Evolutionary conservation across 2,329 filamentous ascomycete species (phyloP).

Genomic region (Trichoderma gracile): DNA sequence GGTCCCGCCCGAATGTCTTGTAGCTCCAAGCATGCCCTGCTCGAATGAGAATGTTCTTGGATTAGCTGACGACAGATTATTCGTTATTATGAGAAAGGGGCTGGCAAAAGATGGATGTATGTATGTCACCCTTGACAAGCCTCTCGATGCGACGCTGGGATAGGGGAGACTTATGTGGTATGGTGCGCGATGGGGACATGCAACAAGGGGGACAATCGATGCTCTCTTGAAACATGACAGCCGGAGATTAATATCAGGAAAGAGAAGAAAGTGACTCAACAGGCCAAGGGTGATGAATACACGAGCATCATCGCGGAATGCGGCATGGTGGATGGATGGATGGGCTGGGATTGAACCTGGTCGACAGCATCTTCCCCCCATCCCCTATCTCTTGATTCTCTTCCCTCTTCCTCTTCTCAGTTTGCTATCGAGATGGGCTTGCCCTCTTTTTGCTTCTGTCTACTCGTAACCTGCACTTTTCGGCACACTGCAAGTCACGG

Average conservation of each 20-base stretch:
- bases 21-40: background rate
- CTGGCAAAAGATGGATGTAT: background rate
- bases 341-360: background rate
- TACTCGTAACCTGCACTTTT: background rate
- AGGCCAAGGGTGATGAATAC: background rate
- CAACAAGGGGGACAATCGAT: background rate
- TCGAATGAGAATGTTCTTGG: background rate
- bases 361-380: too few species aligned
- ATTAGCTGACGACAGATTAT: background rate
- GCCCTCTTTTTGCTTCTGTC: too few species aligned
- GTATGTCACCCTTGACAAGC: background rate
- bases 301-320: background rate
- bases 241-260: conserved; percentile 5
- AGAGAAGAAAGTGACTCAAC: background rate
- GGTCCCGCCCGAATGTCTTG: background rate
- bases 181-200: background rate
- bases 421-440: too few species aligned
- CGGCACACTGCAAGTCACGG: background rate
- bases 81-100: background rate
- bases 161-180: background rate
- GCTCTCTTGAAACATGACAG: conserved; percentile 1
- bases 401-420: too few species aligned
- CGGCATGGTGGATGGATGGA: background rate
- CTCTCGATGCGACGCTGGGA: conserved; percentile 7
- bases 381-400: background rate